A percentile compares a stretch with the other conserved stretches of the same genome.
Conservation (phyloP, 768 basidiomycete genomes). For the Filobasidium wieringae region DNA sequence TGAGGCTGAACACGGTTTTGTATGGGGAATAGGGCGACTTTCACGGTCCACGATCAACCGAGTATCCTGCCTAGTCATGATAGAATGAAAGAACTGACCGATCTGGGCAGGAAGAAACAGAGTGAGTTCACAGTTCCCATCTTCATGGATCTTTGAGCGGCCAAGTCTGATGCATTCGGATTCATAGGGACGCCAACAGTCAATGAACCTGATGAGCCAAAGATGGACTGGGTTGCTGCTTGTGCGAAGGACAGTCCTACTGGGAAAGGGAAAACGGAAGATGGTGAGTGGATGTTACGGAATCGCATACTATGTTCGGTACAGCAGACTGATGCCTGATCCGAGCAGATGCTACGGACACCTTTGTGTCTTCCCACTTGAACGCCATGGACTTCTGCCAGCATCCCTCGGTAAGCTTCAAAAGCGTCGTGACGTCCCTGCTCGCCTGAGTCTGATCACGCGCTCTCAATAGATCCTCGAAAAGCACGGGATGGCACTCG, state of each 20-base stretch:
- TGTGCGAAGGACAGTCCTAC: slow-evolving; percentile 36
- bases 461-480: slow-evolving; percentile 25
- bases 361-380: slow-evolving; percentile 35
- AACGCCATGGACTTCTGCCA: slow-evolving; percentile 38
- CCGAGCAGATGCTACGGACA: slow-evolving; percentile 24
- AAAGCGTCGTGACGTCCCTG: background rate
- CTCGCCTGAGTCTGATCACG: background rate
- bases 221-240: slow-evolving; percentile 31
- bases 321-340: background rate
- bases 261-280: slow-evolving; percentile 22
- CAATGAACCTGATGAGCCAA: slow-evolving; percentile 31
- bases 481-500: slow-evolving; percentile 39
- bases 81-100: slow-evolving; percentile 30
- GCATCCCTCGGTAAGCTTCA: slow-evolving; percentile 29
- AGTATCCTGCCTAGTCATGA: slow-evolving; percentile 34
- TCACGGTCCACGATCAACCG: slow-evolving; percentile 40
- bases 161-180: background rate
- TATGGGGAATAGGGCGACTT: slow-evolving; percentile 29
- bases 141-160: background rate
- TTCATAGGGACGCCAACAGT: slow-evolving; percentile 26
- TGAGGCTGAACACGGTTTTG: background rate
- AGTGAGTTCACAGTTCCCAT: slow-evolving; percentile 10
- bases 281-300: slow-evolving; percentile 19
- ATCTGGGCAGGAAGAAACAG: slow-evolving; percentile 27
- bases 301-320: slow-evolving; percentile 1